phyloP scores from a whole-genome alignment of 2,329 filamentous ascomycete genomes.

The Aspergillus fijiensis region DNA sequence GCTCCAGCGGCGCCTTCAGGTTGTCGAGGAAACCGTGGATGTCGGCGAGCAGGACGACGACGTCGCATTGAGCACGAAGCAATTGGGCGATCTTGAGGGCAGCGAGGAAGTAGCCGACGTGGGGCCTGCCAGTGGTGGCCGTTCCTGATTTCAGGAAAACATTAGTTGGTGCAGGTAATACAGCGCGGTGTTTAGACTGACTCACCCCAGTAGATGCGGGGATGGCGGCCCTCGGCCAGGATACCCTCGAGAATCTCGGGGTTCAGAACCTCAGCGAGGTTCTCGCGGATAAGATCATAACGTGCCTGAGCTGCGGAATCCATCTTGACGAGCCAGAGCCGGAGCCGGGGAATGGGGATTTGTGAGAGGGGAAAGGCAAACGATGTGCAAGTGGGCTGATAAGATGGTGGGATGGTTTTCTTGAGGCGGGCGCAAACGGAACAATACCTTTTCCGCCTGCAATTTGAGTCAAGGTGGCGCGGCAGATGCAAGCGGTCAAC shows the following conservation, averaged over 20 bases:
- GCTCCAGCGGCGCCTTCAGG: slow-evolving; percentile 74
- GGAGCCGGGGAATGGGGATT: not conserved
- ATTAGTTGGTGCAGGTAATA: not conserved
- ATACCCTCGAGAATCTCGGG: slow-evolving; percentile 51
- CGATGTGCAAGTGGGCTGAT: not conserved
- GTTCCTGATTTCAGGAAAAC: slow-evolving; percentile 45
- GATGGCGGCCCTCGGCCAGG: slow-evolving; percentile 30
- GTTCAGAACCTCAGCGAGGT: slow-evolving; percentile 79
- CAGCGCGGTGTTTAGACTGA: slow-evolving; percentile 3
- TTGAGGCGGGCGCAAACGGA: not conserved
- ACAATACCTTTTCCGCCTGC: not conserved
- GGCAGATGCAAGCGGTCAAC: not conserved
- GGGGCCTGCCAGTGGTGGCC: slow-evolving; percentile 81
- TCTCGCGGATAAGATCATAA: slow-evolving; percentile 67
- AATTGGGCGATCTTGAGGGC: slow-evolving; percentile 88
- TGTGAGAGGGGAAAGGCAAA: not conserved
- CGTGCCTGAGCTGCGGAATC: not conserved
- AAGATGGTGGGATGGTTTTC: not conserved
- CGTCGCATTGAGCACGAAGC: slow-evolving; percentile 77
- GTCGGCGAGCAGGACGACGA: slow-evolving; percentile 70
- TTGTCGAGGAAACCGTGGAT: slow-evolving; percentile 58
- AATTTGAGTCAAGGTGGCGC: not conserved
- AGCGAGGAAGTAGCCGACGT: slow-evolving; percentile 83
- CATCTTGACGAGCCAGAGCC: not conserved
- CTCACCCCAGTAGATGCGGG: slow-evolving; percentile 36